Base-by-base conservation (phyloP, 106 monocot genomes). In the Acorus gramineus region DNA sequence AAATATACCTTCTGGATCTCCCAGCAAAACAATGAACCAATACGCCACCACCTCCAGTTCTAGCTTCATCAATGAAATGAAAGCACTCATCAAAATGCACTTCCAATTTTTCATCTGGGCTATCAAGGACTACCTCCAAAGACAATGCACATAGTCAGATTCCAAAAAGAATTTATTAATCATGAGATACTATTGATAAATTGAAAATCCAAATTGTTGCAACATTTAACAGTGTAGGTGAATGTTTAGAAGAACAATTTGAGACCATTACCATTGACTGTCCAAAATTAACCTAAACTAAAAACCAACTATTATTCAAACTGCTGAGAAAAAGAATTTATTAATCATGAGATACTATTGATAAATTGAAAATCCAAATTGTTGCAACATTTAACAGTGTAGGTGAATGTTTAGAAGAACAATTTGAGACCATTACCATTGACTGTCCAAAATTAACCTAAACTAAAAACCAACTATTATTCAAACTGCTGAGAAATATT, bases 11-110 rank as follows among this genome's bases (percentile, higher is more conserved):
- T 80, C 95, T 87, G 6, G 95, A 95, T 69, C 79, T 80, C 66
- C 95, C 95, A 11, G 95, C 95, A 85, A 90, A 90, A 61, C 95
- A 95, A 75, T 95, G 95, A 59, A 95, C 95, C 49, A 95, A 63
- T 4, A 80, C 82, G 44, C 62, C 67, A 57, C 90, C 87, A 56
- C 90, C 90, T 47, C 53, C 9, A n/a, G 57, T 61, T 71, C 56
- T 86, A 66, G 86, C 86, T 72, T 85, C 75, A 58, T 95, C 84
- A 43, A 95, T 87, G 65, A 95, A 95, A 60, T 76, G 69, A 63
- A 87, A 84, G 67, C 95, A 95, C 46, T 87, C 95, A 54, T 85
- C 74, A 72, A 90, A 95, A 65, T 95, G 61, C 45, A 78, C 64
- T 14, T 54, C 56, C 71, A 95, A 56, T 47, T 87, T 73, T 58